Percentiles rank a stretch among this genome's conserved stretches.
These are phyloP conservation scores for Aciculosporium take DNA, from an alignment of 2,329 filamentous ascomycete species.

Conservation along the genomic window DNA sequence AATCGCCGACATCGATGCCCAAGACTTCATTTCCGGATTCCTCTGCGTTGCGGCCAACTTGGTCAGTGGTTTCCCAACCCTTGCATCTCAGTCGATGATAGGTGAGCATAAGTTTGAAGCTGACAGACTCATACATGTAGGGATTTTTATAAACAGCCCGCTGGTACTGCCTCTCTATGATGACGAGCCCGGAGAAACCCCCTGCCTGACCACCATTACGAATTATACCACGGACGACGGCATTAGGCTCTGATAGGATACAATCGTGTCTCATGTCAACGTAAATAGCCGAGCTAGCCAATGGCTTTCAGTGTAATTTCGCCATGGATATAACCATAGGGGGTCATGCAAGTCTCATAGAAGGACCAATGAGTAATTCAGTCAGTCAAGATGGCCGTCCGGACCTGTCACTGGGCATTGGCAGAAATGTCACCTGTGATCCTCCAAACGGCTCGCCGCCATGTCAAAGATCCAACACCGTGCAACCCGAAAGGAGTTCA, in stretches of 20 bases:
- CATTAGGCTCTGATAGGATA: slow-evolving; percentile 2
- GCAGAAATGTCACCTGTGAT: slow-evolving; percentile 2
- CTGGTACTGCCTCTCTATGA: neutral
- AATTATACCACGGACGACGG: slow-evolving; percentile 4
- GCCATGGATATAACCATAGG: slow-evolving; percentile 4
- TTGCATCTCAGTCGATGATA: slow-evolving; percentile 7
- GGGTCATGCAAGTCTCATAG: neutral
- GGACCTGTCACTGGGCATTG: slow-evolving; percentile 6
- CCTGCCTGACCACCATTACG: slow-evolving; percentile 4
- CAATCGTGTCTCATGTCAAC: slow-evolving; percentile 1
- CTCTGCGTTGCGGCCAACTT: neutral
- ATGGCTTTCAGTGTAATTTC: slow-evolving; percentile 3
- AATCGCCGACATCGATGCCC: neutral
- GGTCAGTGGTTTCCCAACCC: slow-evolving; percentile 9
- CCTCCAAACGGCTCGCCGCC: neutral
- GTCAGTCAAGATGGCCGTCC: neutral
- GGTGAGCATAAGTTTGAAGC: slow-evolving; percentile 4
- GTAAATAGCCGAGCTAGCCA: slow-evolving; percentile 1
- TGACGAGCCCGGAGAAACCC: neutral
- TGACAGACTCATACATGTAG: slow-evolving; percentile 6
- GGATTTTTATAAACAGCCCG: neutral
- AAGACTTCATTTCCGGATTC: neutral
- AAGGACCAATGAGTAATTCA: neutral
- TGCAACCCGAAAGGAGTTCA: slow-evolving; percentile 21
- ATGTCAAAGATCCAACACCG: neutral